phyloP scores from a whole-genome alignment of 2,329 filamentous ascomycete genomes.

The Diaporthe batatas region DNA sequence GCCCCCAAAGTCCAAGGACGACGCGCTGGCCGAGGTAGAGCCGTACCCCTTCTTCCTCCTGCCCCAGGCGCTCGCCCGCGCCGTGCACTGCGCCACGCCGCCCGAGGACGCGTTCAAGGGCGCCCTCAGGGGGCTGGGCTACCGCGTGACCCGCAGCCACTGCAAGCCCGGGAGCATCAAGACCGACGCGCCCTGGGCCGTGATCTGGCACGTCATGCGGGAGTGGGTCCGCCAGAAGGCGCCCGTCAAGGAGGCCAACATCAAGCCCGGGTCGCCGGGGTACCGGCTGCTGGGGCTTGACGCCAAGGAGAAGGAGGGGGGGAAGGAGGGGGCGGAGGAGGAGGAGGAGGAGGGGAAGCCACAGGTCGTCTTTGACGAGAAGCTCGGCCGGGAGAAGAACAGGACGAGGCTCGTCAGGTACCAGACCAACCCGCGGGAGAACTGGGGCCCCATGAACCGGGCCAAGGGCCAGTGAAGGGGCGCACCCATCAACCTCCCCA shows the following conservation, averaged over 20 bases:
- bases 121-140: constrained; percentile 84
- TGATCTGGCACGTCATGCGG: constrained; percentile 92
- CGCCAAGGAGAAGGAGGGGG: constrained; percentile 51
- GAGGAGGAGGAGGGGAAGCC: constrained; percentile 51
- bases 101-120: constrained; percentile 84
- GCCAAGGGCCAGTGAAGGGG: constrained; percentile 55
- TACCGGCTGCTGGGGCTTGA: constrained; percentile 73
- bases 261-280: constrained; percentile 79
- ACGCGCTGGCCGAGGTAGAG: constrained; percentile 75
- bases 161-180: constrained; percentile 91
- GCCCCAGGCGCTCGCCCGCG: constrained; percentile 79
- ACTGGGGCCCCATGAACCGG: constrained; percentile 89
- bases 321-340: constrained; percentile 35
- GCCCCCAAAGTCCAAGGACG: constrained; percentile 48
- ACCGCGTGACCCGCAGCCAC: constrained; percentile 86
- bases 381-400: constrained; percentile 77
- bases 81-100: constrained; percentile 84
- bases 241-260: constrained; percentile 79
- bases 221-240: constrained; percentile 89
- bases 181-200: constrained; percentile 90
- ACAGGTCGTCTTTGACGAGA: constrained; percentile 79
- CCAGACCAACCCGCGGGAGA: constrained; percentile 88
- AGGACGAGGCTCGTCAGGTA: constrained; percentile 83
- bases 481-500: neutral
- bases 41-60: constrained; percentile 89